Evolutionary conservation across 1,139 yeast species (phyloP).

Genomic region (Casaregolazyma lundiana): DNA sequence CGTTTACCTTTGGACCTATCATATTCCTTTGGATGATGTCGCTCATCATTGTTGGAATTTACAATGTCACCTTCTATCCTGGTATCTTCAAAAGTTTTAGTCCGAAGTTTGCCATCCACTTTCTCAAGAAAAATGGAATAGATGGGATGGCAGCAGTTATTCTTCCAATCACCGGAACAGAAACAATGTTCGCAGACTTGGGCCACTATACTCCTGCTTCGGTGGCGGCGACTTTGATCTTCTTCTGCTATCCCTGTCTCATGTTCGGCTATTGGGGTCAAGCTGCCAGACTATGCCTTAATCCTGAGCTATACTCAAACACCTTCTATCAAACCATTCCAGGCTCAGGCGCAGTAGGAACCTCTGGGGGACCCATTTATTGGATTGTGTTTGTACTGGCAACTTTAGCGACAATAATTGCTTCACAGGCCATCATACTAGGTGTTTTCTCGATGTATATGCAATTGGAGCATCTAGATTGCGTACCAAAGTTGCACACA

Average conservation of each 20-base stretch:
- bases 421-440: conserved; percentile 55
- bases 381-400: conserved; percentile 48
- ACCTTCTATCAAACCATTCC: conserved; percentile 49
- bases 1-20: conserved; percentile 48
- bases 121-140: conserved; percentile 37
- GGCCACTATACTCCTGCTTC: conserved; percentile 52
- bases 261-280: conserved; percentile 54
- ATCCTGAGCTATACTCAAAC: conserved; percentile 45
- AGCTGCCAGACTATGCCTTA: conserved; percentile 44
- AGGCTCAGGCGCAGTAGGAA: conserved; percentile 7
- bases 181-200: conserved; percentile 61
- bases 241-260: conserved; percentile 49
- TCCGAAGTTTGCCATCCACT: conserved; percentile 48
- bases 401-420: conserved; percentile 45
- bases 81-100: conserved; percentile 45
- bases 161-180: conserved; percentile 56
- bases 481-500: conserved; percentile 47
- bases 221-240: conserved; percentile 43
- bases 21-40: conserved; percentile 48
- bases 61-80: conserved; percentile 45
- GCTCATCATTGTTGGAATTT: conserved; percentile 43
- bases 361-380: conserved; percentile 45
- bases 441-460: conserved; percentile 51
- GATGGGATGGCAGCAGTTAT: conserved; percentile 48
- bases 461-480: conserved; percentile 50